Evolutionary conservation across 345 rosid genomes (phyloP).

Genomic region (Gossypium australe): DNA sequence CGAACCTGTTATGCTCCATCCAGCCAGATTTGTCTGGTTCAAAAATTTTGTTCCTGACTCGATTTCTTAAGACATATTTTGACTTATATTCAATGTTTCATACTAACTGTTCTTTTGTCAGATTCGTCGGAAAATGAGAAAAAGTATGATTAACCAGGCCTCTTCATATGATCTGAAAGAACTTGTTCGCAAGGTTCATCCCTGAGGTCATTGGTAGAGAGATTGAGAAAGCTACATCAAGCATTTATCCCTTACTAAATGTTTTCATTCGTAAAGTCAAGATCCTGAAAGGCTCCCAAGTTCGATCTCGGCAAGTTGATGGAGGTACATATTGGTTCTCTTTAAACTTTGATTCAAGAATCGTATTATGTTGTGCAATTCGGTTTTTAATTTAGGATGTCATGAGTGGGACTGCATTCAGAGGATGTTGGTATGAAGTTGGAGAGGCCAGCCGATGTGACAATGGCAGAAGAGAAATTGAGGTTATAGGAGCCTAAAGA

Average conservation of each 20-base stretch:
- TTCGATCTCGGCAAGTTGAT: constrained; percentile 68
- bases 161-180: too few relatives aligned
- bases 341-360: background rate
- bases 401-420: constrained; percentile 1
- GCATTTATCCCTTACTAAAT: constrained; percentile 56
- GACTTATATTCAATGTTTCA: too few relatives aligned
- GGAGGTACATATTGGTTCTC: constrained; percentile 33
- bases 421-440: constrained; percentile 56
- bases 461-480: constrained; percentile 37
- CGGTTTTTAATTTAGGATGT: too few relatives aligned
- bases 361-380: background rate
- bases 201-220: constrained; percentile 63
- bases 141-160: too few relatives aligned
- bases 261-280: constrained; percentile 60
- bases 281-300: constrained; percentile 59
- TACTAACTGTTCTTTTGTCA: too few relatives aligned
- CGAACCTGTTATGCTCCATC: too few relatives aligned
- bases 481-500: constrained; percentile 35
- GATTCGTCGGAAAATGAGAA: too few relatives aligned
- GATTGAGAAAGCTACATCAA: constrained; percentile 56
- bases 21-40: too few relatives aligned
- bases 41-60: too few relatives aligned
- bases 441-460: constrained; percentile 59
- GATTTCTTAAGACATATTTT: too few relatives aligned
- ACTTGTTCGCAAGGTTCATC: constrained; percentile 45